phyloP scores from a whole-genome alignment of 345 rosid species.

The Iberis pinnata region DNA sequence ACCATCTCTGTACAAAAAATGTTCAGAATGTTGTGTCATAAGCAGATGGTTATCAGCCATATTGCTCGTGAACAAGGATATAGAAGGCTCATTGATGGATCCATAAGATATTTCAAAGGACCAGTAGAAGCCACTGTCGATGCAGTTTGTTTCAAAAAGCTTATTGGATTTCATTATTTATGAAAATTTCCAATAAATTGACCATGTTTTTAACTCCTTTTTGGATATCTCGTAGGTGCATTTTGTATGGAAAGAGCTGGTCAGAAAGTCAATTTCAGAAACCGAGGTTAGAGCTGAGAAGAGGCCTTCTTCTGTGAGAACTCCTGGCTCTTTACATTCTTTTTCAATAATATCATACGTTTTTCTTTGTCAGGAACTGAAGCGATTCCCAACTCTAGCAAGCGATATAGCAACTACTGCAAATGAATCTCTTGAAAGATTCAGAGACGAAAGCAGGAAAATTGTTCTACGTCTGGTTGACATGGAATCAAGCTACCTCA shows the following conservation, averaged over 20 bases:
- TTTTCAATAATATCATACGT: not conserved
- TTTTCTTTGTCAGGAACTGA: constrained; percentile 56
- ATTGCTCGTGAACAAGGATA: constrained; percentile 99
- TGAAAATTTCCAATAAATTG: not conserved
- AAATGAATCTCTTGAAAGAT: constrained; percentile 82
- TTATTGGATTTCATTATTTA: not conserved
- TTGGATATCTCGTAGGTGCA: constrained; percentile 59
- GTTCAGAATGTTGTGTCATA: constrained; percentile 94
- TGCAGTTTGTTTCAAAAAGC: constrained; percentile 47
- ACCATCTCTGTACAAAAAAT: constrained; percentile 86
- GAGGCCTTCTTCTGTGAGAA: constrained; percentile 13
- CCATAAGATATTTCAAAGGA: constrained; percentile 93
- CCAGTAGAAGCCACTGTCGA: constrained; percentile 98
- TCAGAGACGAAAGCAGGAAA: constrained; percentile 87
- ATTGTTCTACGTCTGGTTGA: constrained; percentile 84
- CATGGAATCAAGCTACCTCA: constrained; percentile 95
- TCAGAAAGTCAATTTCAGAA: constrained; percentile 83
- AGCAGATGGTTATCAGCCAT: constrained; percentile 99
- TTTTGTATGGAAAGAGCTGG: constrained; percentile 90
- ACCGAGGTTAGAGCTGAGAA: constrained; percentile 66
- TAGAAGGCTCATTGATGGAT: constrained; percentile 95
- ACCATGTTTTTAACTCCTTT: not conserved
- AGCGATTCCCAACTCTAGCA: constrained; percentile 84
- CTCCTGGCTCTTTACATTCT: constrained; percentile 1
- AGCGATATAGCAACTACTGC: constrained; percentile 92